phyloP scores from a whole-genome alignment of 2,329 filamentous ascomycete genomes.

The Dactylellina drechsleri region DNA sequence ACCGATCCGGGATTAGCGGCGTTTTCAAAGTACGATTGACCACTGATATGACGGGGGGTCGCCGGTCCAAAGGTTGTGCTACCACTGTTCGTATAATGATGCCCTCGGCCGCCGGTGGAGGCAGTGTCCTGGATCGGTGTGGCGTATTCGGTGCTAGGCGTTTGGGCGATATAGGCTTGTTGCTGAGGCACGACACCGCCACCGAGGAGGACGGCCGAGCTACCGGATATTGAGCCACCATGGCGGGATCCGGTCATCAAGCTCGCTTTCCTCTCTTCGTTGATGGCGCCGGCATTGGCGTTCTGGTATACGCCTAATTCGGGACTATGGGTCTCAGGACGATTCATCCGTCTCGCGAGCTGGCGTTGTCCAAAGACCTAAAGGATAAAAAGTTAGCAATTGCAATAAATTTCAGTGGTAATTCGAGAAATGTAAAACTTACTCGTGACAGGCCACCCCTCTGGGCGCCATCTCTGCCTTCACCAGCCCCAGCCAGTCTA shows the following conservation, averaged over 20 bases:
- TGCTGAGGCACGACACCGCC: constrained; percentile 68
- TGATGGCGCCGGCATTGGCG: constrained; percentile 77
- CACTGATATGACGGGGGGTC: constrained; percentile 38
- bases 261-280: constrained; percentile 72
- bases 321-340: constrained; percentile 70
- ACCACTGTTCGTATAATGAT: constrained; percentile 48
- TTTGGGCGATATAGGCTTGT: constrained; percentile 54
- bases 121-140: constrained; percentile 49
- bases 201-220: constrained; percentile 70
- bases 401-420: constrained; percentile 5
- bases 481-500: constrained; percentile 81
- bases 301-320: constrained; percentile 83
- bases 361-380: constrained; percentile 88
- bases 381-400: neutral
- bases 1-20: constrained; percentile 67
- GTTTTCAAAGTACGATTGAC: constrained; percentile 45
- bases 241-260: constrained; percentile 59
- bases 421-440: constrained; percentile 9
- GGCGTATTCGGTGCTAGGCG: constrained; percentile 50
- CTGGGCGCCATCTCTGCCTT: constrained; percentile 74
- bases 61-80: constrained; percentile 44
- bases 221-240: constrained; percentile 66
- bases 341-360: constrained; percentile 76
- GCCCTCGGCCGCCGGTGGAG: constrained; percentile 34
- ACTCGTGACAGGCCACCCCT: constrained; percentile 83